Evolutionary conservation across 306 rosid genomes (phyloP), one percentile per base, ranked within the genome.

Genomic region (Glycine latifolia): DNA sequence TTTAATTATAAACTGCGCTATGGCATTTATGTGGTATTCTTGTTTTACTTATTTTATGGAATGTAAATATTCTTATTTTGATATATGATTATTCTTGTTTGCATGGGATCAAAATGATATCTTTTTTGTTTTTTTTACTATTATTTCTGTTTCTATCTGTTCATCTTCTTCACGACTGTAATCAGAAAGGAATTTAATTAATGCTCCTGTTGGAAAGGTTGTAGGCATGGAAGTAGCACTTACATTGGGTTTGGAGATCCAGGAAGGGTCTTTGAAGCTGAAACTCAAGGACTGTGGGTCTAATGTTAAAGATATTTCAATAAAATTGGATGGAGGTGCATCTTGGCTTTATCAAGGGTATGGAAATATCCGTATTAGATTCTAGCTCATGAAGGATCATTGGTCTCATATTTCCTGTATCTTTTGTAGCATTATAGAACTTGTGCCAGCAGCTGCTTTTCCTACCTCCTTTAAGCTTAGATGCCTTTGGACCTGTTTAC

Each of bases 281-380:
- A 82, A 87, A 71, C 92, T 93, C 43, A 50, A 74, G 85, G 90
- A 89, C 35, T 86, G 90, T 79, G 88, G 92, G 55, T 91, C 95
- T 83, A 56, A 80, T 63, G 92, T 95, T 67, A 74, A 89, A 73
- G 91, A 89, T 31, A 93, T 95, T 75, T 89, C 91, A 81, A 90
- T 93, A 80, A 88, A 86, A 76, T 81, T 95, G 85, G 98, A 93
- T 81, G 98, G 96, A 69, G 99, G 99, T 86, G 92, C 97, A 63
- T 95, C 99, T 66, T 93, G 97, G 98, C 91, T 93, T 82, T 95
- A 95, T 87, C 99, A 93, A 91, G 97, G 99, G 99, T 95, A 92
- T 47, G 80, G 55, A 17, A 65, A 55, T 16, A 47, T 71, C 39
- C 65, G 61, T 83, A 12, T n/a, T 52, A 39, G 56, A 73, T 71